Evolutionary conservation across 441 rosid species (phyloP).

Genomic region (Gossypium gossypioides): DNA sequence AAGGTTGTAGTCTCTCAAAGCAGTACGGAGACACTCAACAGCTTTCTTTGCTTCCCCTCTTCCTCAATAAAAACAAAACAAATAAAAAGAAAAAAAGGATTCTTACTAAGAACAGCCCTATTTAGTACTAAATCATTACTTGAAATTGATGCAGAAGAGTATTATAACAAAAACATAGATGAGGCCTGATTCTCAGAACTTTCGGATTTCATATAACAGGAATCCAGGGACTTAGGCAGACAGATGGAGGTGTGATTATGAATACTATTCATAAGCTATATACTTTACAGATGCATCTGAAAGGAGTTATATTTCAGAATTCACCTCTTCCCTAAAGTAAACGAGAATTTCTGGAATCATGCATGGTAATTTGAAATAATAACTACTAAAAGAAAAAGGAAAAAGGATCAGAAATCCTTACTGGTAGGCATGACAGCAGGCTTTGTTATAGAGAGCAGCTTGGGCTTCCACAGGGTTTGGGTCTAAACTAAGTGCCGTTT

Average conservation of each 20-base stretch:
- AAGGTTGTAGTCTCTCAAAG: slow-evolving; percentile 73
- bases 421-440: slow-evolving; percentile 85
- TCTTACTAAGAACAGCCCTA: neutral
- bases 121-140: neutral
- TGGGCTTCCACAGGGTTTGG: slow-evolving; percentile 73
- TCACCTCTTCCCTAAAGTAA: neutral
- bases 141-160: neutral
- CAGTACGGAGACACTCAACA: slow-evolving; percentile 68
- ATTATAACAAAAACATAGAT: neutral
- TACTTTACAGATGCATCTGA: neutral
- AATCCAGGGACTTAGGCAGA: neutral
- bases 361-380: neutral
- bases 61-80: slow-evolving; percentile 27
- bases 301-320: neutral
- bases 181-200: neutral
- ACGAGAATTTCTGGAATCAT: neutral
- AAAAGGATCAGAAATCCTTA: slow-evolving; percentile 19
- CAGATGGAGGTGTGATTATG: neutral
- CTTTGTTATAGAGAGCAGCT: slow-evolving; percentile 89
- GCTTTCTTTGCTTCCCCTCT: slow-evolving; percentile 85
- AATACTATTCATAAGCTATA: neutral
- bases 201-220: neutral
- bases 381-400: neutral
- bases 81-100: neutral
- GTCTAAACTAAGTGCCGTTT: slow-evolving; percentile 62